Conservation (phyloP, 805 yeast genomes). For the Wickerhamiella siamensis region DNA sequence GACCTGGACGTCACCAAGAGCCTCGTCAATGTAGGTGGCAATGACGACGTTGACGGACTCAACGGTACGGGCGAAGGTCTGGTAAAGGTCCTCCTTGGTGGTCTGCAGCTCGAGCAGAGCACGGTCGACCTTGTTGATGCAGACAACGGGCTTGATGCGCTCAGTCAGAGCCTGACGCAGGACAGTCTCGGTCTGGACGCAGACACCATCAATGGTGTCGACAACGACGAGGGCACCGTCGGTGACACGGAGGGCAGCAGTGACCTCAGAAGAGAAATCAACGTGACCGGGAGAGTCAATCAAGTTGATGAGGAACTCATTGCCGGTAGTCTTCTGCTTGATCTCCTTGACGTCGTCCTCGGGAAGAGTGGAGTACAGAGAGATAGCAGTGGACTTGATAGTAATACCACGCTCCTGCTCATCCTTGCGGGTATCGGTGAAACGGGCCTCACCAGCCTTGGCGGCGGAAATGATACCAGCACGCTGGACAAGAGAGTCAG, state of each 20-base stretch:
- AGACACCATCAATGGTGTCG: conserved; percentile 99
- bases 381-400: conserved; percentile 96
- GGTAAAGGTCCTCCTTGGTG: conserved; percentile 97
- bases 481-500: conserved; percentile 97
- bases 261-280: conserved; percentile 99
- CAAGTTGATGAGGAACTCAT: conserved; percentile 91
- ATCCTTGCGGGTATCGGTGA: conserved; percentile 99
- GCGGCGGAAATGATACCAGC: conserved; percentile 99
- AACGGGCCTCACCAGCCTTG: conserved; percentile 99
- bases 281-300: conserved; percentile 99
- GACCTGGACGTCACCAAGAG: conserved; percentile 92
- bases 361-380: conserved; percentile 76
- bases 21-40: conserved; percentile 82
- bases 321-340: conserved; percentile 83
- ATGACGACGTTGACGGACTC: conserved; percentile 98
- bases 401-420: conserved; percentile 99
- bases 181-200: conserved; percentile 99
- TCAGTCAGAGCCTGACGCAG: conserved; percentile 98
- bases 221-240: conserved; percentile 99
- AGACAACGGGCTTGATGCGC: conserved; percentile 97
- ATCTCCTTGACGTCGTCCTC: conserved; percentile 80
- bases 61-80: conserved; percentile 95
- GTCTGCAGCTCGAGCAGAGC: conserved; percentile 98
- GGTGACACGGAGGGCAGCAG: conserved; percentile 99
- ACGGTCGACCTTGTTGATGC: conserved; percentile 98